Base-by-base conservation (phyloP, 1,284 basidiomycete genomes). In the Microbotryum silenes-acaulis region DNA sequence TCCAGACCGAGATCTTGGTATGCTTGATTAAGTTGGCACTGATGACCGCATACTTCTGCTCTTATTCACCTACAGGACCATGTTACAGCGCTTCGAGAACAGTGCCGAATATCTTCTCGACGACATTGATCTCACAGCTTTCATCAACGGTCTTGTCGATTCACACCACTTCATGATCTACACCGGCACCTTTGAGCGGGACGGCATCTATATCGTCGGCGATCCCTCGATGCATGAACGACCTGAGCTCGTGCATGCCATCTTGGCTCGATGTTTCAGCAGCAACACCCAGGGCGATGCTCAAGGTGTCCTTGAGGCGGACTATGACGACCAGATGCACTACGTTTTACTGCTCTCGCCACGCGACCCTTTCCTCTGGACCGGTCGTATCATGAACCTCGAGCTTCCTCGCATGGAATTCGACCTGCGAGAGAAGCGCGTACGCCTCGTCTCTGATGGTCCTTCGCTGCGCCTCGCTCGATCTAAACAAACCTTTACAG, bases 151-250 rank as follows among this genome's bases (percentile, higher is more conserved):
- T 14, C 80, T 99, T 20, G 85, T 91, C 46, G 83, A 87, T 51
- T 86, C 91, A 6, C 91, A 90, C 70, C 94, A 98, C 74, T 89
- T 96, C 76, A 83, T 99, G 61, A 89, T 98, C 46, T 96, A 96
- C 76, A 97, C 93, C 1, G 84, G 88, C 66, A 81, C 81, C 2
- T 88, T 89, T 73, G 93, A 97, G 74, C 86, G 89, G 71, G 86
- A 94, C 29, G 92, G 92, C 14, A 86, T 88, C n/a, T 98, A 98
- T 74, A 84, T 98, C 66, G 80, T 98, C 59, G 96, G 91, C 12
- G 87, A 91, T 44, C 83, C 81, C 3, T 82, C 83, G n/a, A 81
- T 98, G 29, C 86, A 85, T 70, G 86, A 92, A 57, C 84, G 85
- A n/a, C 86, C 89, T 0, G 86, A 88, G 18, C 78, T 83, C 51